A percentile compares a stretch with the other conserved stretches of the same genome.
Conservation (phyloP, 2,329 filamentous ascomycete species). For the Dactylella cylindrospora region DNA sequence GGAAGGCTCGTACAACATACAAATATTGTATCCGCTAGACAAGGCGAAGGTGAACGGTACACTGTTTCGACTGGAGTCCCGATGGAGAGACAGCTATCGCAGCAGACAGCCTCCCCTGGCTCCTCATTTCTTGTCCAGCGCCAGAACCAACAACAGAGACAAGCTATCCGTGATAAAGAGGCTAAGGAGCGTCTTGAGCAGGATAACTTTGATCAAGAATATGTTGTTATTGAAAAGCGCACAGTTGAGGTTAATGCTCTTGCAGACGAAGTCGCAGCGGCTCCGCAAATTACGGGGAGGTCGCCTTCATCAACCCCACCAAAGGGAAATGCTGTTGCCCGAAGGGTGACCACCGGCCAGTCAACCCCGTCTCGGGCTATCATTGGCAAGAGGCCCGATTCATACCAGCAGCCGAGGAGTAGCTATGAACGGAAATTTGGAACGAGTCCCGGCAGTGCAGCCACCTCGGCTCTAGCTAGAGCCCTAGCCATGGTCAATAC, state of each 20-base stretch:
- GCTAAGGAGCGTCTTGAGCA: constrained; percentile 62
- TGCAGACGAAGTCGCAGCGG: constrained; percentile 88
- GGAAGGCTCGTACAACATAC: constrained; percentile 25
- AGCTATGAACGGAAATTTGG: constrained; percentile 82
- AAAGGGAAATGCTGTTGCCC: constrained; percentile 42
- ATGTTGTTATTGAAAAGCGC: constrained; percentile 91
- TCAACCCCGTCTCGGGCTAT: constrained; percentile 46
- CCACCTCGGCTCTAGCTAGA: constrained; percentile 89
- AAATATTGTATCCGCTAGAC: constrained; percentile 15
- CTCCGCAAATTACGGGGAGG: constrained; percentile 64
- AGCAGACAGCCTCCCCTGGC: constrained; percentile 47
- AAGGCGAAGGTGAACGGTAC: constrained; percentile 20
- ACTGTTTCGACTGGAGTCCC: constrained; percentile 26
- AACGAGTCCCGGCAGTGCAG: constrained; percentile 63
- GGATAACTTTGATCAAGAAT: constrained; percentile 81
- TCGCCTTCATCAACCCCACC: constrained; percentile 45
- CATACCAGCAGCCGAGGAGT: constrained; percentile 67
- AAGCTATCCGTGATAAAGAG: constrained; percentile 40
- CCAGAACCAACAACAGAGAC: constrained; percentile 45
- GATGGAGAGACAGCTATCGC: constrained; percentile 42
- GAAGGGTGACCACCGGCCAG: constrained; percentile 52
- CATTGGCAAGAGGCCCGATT: constrained; percentile 64
- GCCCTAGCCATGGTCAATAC: constrained; percentile 90
- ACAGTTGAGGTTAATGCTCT: constrained; percentile 96
- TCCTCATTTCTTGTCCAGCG: constrained; percentile 47